phyloP scores from a whole-genome alignment of 257 asterid genomes.

The Schizonepeta tenuifolia region DNA sequence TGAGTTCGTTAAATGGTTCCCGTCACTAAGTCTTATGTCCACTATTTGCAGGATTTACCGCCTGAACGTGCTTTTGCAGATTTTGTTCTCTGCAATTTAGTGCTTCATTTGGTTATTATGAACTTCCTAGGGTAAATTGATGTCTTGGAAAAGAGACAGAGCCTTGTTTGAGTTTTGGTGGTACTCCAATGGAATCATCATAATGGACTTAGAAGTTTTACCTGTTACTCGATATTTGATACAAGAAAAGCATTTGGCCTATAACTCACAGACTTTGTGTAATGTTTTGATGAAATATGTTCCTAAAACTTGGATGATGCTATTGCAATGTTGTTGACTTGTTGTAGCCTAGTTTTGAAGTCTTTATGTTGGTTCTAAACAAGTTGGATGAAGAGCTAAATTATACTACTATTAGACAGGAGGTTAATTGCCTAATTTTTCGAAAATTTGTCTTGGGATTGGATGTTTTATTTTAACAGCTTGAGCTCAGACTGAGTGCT shows the following conservation, averaged over 20 bases:
- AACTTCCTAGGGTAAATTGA: constrained; percentile 80
- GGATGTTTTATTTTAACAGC: neutral
- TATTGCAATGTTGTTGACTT: neutral
- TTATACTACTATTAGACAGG: neutral
- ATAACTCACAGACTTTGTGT: constrained; percentile 9
- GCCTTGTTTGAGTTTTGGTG: neutral
- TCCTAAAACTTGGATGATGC: neutral
- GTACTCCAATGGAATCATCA: constrained; percentile 10
- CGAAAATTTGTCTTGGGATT: neutral
- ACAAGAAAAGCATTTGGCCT: constrained; percentile 18
- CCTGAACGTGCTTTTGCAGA: constrained; percentile 98
- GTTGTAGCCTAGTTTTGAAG: neutral
- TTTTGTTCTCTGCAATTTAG: constrained; percentile 91
- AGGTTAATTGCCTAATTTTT: neutral
- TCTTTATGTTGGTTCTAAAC: neutral
- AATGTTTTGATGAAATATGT: neutral
- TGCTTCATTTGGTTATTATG: constrained; percentile 95
- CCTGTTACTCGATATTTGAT: constrained; percentile 9
- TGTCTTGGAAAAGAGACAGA: neutral
- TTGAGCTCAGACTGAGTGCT: neutral
- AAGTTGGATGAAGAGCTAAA: neutral
- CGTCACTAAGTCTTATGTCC: constrained; percentile 2
- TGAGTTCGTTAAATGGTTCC: neutral
- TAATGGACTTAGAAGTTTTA: neutral
- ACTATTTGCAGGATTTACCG: constrained; percentile 82